These are phyloP conservation scores for Solanum piurae DNA, from an alignment of 257 asterid species.

Conservation along the genomic window DNA sequence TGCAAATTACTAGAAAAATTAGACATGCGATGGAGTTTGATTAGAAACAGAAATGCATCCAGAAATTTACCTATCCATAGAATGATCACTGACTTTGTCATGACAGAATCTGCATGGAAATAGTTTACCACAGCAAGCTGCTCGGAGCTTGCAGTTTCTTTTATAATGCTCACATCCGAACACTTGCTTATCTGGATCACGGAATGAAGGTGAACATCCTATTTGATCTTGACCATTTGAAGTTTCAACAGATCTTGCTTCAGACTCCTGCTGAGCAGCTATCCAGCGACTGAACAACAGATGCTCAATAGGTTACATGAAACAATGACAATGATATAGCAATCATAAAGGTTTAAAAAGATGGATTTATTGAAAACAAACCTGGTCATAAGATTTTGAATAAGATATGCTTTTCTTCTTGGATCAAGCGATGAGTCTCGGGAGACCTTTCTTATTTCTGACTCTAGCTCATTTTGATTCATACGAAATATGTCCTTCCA, in stretches of 20 bases:
- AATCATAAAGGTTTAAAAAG: background rate
- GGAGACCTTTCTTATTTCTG: slow-evolving; percentile 92
- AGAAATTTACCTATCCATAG: slow-evolving; percentile 76
- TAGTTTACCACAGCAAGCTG: slow-evolving; percentile 89
- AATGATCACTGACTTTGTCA: slow-evolving; percentile 94
- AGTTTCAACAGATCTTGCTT: slow-evolving; percentile 36
- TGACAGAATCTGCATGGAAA: slow-evolving; percentile 93
- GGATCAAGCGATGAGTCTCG: slow-evolving; percentile 94
- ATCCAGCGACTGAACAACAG: slow-evolving; percentile 74
- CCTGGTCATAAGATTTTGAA: slow-evolving; percentile 98
- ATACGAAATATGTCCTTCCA: slow-evolving; percentile 94
- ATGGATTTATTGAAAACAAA: slow-evolving; percentile 12
- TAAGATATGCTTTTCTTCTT: slow-evolving; percentile 87
- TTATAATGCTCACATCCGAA: slow-evolving; percentile 97
- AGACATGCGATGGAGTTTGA: background rate
- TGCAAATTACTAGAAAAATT: slow-evolving; percentile 18
- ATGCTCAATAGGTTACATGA: slow-evolving; percentile 3
- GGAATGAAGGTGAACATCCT: slow-evolving; percentile 70
- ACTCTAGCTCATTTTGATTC: slow-evolving; percentile 98
- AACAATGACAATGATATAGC: slow-evolving; percentile 2
- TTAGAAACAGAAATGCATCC: background rate
- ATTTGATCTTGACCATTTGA: slow-evolving; percentile 44
- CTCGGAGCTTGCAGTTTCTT: slow-evolving; percentile 94
- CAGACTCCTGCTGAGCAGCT: slow-evolving; percentile 90
- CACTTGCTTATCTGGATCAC: slow-evolving; percentile 56